Base-by-base conservation (phyloP, 1,284 basidiomycete genomes). In the Cutaneotrichosporon sp. region DNA sequence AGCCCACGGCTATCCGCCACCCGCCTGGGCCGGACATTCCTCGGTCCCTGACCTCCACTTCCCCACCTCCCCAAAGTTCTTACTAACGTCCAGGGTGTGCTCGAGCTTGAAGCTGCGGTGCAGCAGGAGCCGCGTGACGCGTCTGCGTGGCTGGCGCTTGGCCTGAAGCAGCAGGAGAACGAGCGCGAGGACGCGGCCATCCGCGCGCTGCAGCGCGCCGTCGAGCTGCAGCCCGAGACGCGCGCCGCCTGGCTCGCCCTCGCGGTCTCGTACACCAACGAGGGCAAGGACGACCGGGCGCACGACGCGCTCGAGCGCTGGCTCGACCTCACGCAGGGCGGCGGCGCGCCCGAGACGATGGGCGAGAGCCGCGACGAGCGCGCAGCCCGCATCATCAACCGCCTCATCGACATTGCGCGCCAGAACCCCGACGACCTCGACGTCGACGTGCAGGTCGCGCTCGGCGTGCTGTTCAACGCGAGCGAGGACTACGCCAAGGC, bases 121-220 rank as follows among this genome's bases (percentile, higher is more conserved):
- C 92, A 97, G 74, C 84, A 84, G 46, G 85, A 94, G 69, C 87
- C 89, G 42, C 81, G 78, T 0, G 85, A 90, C 66, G 87, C 90
- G 0, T 72, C 80, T 38, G 89, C 89, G 8, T 99, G 95, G 95
- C 94, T 87, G 73, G 86, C 90, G 62, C 87, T 99, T 50, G 95
- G 97, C 27, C 88, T 99, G 51, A 95, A 93, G 80, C 97, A 99
- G 76, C 95, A 99, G 80, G 95, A 97, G 79, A 97, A 97, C 77
- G 95, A 99, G 78, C 87, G 95, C 24, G 95, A 99, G 80, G 84
- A 86, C 24, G 89, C 92, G 71, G 97, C 95, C 6, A 87, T 99
- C 55, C 84, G 88, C 52, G 97, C 95, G 0, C 84, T 99, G 25
- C 83, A 85, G 45, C 88, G 88, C 63, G 89, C 94, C 2, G 82